phyloP scores from a whole-genome alignment of 345 rosid species.

The Syzygium grande region DNA sequence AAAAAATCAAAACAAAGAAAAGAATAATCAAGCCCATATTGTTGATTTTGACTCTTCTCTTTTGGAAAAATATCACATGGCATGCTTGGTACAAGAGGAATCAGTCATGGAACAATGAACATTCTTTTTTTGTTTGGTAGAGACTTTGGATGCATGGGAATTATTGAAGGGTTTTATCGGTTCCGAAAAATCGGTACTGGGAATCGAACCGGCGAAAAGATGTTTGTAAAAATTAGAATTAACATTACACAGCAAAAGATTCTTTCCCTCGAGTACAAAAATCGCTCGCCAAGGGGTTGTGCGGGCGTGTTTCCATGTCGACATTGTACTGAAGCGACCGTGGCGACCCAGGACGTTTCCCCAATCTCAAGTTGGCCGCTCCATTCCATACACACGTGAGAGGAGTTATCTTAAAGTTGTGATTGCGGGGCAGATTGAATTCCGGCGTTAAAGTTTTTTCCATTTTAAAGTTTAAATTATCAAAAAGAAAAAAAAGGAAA shows the following conservation, averaged over 20 bases:
- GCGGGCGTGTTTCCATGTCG: neutral
- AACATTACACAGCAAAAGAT: neutral
- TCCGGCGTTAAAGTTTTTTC: neutral
- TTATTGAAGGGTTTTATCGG: neutral
- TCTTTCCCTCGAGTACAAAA: neutral
- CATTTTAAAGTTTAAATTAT: neutral
- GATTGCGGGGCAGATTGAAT: neutral
- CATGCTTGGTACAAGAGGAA: neutral
- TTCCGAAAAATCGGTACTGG: neutral
- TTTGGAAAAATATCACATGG: neutral
- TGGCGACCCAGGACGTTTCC: neutral
- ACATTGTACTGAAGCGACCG: neutral
- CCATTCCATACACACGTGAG: neutral
- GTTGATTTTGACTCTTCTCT: neutral
- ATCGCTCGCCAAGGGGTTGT: neutral
- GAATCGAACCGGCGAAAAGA: neutral
- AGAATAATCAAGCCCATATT: neutral
- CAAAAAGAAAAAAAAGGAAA: neutral
- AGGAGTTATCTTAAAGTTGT: neutral
- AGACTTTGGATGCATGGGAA: neutral
- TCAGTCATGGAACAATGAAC: neutral
- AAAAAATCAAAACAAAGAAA: neutral
- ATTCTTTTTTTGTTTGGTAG: neutral
- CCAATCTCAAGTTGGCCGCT: neutral
- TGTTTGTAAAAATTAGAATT: neutral